A percentile compares a stretch with the other conserved stretches of the same genome.
Conservation (phyloP, 306 rosid species). For the Quercus robur region DNA sequence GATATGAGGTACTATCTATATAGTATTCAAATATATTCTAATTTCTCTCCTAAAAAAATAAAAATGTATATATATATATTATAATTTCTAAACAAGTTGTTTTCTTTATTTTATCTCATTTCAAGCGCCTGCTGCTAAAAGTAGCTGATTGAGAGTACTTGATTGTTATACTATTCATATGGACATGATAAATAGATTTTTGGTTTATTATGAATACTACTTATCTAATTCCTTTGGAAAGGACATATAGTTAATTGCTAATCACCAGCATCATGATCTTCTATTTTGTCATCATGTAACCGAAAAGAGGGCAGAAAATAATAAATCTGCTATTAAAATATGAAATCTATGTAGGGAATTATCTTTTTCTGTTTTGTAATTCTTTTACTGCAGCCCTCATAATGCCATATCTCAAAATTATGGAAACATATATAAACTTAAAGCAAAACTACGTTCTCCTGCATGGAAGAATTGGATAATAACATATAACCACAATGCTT, state of each 20-base stretch:
- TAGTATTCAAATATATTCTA: neutral
- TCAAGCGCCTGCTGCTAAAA: neutral
- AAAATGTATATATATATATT: no score
- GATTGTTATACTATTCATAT: neutral
- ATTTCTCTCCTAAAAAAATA: no score
- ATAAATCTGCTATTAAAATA: no score
- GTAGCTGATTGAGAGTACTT: neutral
- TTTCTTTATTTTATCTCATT: neutral
- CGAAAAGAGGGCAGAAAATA: no score
- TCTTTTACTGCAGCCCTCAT: neutral
- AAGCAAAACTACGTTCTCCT: no score
- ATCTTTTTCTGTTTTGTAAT: neutral
- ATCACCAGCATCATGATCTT: no score
- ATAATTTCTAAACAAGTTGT: neutral
- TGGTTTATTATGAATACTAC: neutral
- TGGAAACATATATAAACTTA: neutral
- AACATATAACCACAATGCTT: no score
- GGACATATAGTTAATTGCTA: no score
- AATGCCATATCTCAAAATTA: neutral
- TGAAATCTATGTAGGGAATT: neutral
- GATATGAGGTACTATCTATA: neutral
- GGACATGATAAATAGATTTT: neutral
- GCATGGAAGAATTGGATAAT: no score
- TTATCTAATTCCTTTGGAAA: neutral
- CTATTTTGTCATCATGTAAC: no score